These are phyloP conservation scores for Obelidium mucronatum DNA, from an alignment of 192 early-diverging fungal genomes.

Conservation along the genomic window DNA sequence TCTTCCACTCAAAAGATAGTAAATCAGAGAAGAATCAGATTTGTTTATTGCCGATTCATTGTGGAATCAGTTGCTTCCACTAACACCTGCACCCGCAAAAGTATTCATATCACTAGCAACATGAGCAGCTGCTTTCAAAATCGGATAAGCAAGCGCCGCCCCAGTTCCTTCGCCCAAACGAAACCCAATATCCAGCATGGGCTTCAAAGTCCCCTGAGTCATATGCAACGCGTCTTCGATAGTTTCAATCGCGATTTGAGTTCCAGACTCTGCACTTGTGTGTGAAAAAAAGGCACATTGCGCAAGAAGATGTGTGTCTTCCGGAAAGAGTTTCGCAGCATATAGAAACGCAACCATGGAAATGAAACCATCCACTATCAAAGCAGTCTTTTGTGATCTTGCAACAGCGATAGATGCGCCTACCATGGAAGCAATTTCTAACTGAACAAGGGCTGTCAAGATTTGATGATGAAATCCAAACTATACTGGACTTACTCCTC, in stretches of 20 bases:
- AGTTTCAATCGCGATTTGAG: conserved; percentile 12
- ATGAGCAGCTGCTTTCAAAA: conserved; percentile 33
- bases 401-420: conserved; percentile 1
- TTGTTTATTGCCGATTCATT: no score
- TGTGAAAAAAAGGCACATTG: conserved; percentile 11
- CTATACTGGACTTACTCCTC: conserved; percentile 1
- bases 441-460: neutral
- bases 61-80: conserved; percentile 11
- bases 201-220: neutral
- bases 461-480: neutral
- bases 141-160: conserved; percentile 35
- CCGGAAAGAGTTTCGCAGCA: conserved; percentile 28
- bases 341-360: conserved; percentile 31
- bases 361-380: conserved; percentile 42
- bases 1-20: no score
- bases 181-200: conserved; percentile 24
- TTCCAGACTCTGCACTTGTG: neutral
- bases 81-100: conserved; percentile 42
- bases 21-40: no score
- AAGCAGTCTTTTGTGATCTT: neutral
- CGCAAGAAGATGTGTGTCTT: neutral
- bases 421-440: conserved; percentile 40
- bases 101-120: conserved; percentile 41
- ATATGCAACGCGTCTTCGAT: neutral
- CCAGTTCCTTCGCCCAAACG: conserved; percentile 41